Conservation (phyloP, 83 land plant genomes). For the Thuja plicata region DNA sequence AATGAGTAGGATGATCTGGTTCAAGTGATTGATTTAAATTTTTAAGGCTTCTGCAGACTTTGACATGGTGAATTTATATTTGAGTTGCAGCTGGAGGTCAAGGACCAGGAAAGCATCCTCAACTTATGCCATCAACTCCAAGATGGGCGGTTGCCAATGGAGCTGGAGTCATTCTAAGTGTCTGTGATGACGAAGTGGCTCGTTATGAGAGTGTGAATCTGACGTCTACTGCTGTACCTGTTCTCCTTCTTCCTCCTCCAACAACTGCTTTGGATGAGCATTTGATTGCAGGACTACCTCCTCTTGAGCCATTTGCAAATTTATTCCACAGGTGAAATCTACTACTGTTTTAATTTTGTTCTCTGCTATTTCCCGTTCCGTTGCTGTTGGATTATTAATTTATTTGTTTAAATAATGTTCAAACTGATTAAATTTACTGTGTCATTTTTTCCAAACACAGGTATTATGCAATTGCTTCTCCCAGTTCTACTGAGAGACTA, state of each 20-base stretch:
- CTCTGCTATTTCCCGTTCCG: background rate
- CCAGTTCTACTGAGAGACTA: slow-evolving; percentile 92
- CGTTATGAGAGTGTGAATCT: slow-evolving; percentile 88
- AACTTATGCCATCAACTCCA: slow-evolving; percentile 92
- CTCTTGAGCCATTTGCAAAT: slow-evolving; percentile 89
- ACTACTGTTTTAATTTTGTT: background rate
- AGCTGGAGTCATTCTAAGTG: slow-evolving; percentile 90
- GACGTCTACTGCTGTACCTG: slow-evolving; percentile 94
- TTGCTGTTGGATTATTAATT: slow-evolving; percentile 7
- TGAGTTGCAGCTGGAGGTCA: slow-evolving; percentile 52
- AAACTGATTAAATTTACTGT: background rate
- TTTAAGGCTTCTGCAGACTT: background rate
- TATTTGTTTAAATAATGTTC: slow-evolving; percentile 3
- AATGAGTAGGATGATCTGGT: background rate
- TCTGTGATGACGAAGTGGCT: slow-evolving; percentile 89
- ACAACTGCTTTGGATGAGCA: slow-evolving; percentile 91
- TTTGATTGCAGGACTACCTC: slow-evolving; percentile 91
- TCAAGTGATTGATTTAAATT: background rate
- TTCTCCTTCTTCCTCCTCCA: slow-evolving; percentile 91
- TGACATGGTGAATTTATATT: slow-evolving; percentile 1
- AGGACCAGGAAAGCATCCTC: slow-evolving; percentile 90
- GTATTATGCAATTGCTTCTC: slow-evolving; percentile 92
- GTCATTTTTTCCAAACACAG: slow-evolving; percentile 27
- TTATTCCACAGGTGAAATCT: slow-evolving; percentile 80
- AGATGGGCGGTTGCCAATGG: slow-evolving; percentile 98